Percentiles rank a stretch among this genome's conserved stretches.
Conservation (phyloP, 2,329 filamentous ascomycete species). For the Keithomyces neogunnii region DNA sequence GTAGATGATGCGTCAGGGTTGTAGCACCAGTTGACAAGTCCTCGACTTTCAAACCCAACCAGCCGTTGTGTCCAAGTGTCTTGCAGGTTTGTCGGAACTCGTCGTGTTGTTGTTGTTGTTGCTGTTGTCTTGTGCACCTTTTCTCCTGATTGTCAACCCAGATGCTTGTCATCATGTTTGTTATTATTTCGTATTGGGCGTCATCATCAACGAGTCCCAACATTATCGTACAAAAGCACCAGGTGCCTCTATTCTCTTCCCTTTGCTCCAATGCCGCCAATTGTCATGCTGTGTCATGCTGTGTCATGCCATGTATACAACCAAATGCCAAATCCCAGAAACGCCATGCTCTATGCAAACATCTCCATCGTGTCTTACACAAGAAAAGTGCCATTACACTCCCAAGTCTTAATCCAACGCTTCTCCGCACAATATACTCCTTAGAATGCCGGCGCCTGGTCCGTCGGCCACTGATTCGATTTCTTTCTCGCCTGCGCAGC, state of each 20-base stretch:
- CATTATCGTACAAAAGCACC: not conserved
- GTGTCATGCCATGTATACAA: not conserved
- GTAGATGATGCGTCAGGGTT: too few species aligned
- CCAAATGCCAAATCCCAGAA: not conserved
- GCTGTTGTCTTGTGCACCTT: too few species aligned
- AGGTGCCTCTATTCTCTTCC: not conserved
- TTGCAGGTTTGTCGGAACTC: too few species aligned
- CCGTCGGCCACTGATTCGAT: slow-evolving; percentile 62
- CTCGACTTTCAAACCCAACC: too few species aligned
- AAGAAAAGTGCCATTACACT: not conserved
- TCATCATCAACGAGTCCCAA: not conserved
- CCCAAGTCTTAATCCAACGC: slow-evolving; percentile 39
- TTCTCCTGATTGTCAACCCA: too few species aligned
- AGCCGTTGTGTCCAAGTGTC: too few species aligned
- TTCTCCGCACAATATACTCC: slow-evolving; percentile 53
- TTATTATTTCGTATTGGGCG: too few species aligned
- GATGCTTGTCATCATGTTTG: too few species aligned
- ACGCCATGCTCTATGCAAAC: not conserved
- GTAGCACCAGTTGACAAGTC: too few species aligned
- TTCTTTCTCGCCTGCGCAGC: slow-evolving; percentile 73
- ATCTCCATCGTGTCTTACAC: not conserved
- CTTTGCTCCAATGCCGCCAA: too few species aligned
- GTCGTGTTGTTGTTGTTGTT: too few species aligned
- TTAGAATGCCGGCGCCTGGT: slow-evolving; percentile 51
- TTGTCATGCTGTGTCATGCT: not conserved